A percentile compares a stretch with the other conserved stretches of the same genome.
phyloP scores from a whole-genome alignment of 306 rosid genomes.

The Senna siamea region DNA sequence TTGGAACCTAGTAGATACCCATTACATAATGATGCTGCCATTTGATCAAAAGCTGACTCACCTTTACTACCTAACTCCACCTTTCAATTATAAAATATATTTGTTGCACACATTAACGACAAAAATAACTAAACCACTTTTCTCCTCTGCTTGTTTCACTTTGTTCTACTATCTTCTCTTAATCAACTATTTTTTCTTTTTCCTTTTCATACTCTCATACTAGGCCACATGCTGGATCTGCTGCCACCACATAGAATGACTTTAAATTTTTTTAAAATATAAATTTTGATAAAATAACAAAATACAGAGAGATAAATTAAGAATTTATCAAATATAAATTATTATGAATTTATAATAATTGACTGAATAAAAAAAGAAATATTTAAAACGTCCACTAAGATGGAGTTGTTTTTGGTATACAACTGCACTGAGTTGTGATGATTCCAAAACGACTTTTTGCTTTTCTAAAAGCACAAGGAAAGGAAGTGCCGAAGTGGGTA shows the following conservation, averaged over 20 bases:
- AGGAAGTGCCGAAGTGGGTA: neutral
- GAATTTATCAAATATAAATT: no score
- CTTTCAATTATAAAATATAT: neutral
- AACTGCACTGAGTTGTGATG: neutral
- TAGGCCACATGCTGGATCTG: neutral
- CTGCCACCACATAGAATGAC: neutral
- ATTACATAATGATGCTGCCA: slow-evolving; percentile 23
- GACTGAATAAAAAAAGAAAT: no score
- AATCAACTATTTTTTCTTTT: neutral
- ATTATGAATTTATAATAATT: no score
- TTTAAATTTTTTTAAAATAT: no score
- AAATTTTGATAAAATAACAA: no score
- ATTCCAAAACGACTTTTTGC: slow-evolving; percentile 10
- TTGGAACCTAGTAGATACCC: slow-evolving; percentile 37
- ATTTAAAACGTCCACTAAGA: no score
- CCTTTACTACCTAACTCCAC: slow-evolving; percentile 26
- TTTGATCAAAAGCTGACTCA: slow-evolving; percentile 26
- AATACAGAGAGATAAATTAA: no score
- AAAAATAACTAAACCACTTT: neutral
- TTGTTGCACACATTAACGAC: no score
- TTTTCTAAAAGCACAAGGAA: slow-evolving; percentile 23
- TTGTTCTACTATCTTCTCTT: neutral
- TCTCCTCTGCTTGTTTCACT: neutral
- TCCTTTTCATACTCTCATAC: neutral
- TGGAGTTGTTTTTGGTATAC: neutral